These are phyloP conservation scores for Paecilomyces formosus DNA, from an alignment of 2,329 filamentous ascomycete genomes.

Conservation along the genomic window DNA sequence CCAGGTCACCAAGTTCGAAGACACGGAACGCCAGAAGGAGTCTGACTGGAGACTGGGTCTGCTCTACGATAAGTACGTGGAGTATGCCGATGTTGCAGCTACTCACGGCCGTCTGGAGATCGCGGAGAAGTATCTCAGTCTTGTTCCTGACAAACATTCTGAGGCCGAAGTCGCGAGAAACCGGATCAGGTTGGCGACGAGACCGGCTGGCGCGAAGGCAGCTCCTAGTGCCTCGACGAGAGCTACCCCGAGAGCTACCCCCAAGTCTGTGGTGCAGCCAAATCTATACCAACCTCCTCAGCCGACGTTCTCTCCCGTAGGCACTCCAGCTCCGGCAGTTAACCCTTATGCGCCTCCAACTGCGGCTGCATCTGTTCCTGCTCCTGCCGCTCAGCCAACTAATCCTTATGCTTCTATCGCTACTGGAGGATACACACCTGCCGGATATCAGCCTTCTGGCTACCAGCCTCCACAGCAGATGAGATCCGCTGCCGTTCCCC, in stretches of 20 bases:
- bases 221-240: conserved; percentile 33
- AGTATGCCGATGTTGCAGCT: conserved; percentile 93
- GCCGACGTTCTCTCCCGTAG: conserved; percentile 18
- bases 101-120: conserved; percentile 78
- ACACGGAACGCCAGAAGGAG: conserved; percentile 62
- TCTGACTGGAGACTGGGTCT: conserved; percentile 82
- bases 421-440: conserved; percentile 26
- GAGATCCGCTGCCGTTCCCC: conserved; percentile 24
- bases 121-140: conserved; percentile 84
- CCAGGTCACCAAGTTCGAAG: conserved; percentile 83
- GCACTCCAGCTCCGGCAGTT: conserved; percentile 23
- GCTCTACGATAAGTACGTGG: conserved; percentile 90
- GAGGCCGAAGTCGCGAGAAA: conserved; percentile 81
- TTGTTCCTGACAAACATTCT: conserved; percentile 75
- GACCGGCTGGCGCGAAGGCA: conserved; percentile 46
- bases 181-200: conserved; percentile 76
- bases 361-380: conserved; percentile 29
- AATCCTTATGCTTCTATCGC: conserved; percentile 43
- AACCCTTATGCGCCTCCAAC: conserved; percentile 32
- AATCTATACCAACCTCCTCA: conserved; percentile 28
- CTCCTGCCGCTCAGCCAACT: conserved; percentile 18
- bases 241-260: conserved; percentile 36
- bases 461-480: conserved; percentile 52
- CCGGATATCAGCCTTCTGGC: conserved; percentile 52
- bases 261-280: conserved; percentile 34